These are phyloP conservation scores for Pythium volutum DNA, from an alignment of 352 stramenopile genomes.

Conservation along the genomic window DNA sequence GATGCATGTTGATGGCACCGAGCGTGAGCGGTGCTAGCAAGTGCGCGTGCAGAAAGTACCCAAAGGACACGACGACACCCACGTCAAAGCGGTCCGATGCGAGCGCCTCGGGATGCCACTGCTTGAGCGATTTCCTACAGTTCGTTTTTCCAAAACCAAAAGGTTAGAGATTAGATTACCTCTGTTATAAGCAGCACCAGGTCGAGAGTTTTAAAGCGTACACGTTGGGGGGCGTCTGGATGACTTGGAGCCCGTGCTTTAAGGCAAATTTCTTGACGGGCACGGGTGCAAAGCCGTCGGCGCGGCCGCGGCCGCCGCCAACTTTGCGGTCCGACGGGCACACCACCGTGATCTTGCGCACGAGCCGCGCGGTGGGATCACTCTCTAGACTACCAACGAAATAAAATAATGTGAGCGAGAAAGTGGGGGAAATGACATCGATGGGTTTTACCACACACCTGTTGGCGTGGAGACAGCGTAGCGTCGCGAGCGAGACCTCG, in stretches of 20 bases:
- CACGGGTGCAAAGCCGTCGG: slow-evolving; percentile 47
- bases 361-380: slow-evolving; percentile 24
- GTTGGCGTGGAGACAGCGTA: slow-evolving; percentile 61
- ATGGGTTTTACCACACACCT: slow-evolving; percentile 28
- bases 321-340: slow-evolving; percentile 81
- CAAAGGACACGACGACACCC: slow-evolving; percentile 88
- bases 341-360: slow-evolving; percentile 68
- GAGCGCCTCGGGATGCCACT: slow-evolving; percentile 50
- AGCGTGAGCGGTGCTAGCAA: slow-evolving; percentile 62
- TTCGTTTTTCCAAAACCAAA: too few species aligned
- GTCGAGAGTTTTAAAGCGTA: slow-evolving; percentile 30
- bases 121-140: slow-evolving; percentile 71
- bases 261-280: slow-evolving; percentile 75
- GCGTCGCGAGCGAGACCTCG: slow-evolving; percentile 78
- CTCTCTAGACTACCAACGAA: slow-evolving; percentile 26
- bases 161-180: too few species aligned
- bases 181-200: too few species aligned
- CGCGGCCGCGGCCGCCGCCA: slow-evolving; percentile 51
- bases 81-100: slow-evolving; percentile 58
- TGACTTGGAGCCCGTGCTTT: slow-evolving; percentile 51
- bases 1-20: slow-evolving; percentile 88
- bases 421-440: neutral
- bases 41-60: slow-evolving; percentile 74
- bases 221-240: slow-evolving; percentile 65
- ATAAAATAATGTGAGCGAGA: neutral